Percentiles rank a stretch among this genome's conserved stretches.
These are phyloP conservation scores for Paramecium sexaurelia DNA, from an alignment of 73 alveolate species.

Conservation along the genomic window DNA sequence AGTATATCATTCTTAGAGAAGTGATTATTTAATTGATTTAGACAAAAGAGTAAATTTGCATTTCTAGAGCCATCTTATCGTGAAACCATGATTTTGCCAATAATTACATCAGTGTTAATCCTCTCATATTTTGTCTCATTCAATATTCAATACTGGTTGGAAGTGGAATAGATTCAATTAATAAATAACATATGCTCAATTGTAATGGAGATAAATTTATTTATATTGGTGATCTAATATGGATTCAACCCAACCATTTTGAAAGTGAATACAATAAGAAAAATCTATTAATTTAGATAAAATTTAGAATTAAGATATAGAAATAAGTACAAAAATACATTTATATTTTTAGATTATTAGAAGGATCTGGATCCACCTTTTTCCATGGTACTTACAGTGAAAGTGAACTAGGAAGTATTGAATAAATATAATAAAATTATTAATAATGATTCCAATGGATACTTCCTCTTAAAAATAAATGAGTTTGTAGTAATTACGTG, in stretches of 20 bases:
- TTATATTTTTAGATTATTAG: not conserved
- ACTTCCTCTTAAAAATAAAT: not conserved
- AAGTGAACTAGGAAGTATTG: constrained; percentile 48
- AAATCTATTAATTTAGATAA: not conserved
- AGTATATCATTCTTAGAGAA: not conserved
- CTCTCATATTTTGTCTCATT: not conserved
- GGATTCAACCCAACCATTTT: constrained; percentile 22
- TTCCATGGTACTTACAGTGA: constrained; percentile 25
- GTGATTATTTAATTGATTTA: not conserved
- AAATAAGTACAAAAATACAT: not conserved
- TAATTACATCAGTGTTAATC: not conserved
- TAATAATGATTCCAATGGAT: not conserved
- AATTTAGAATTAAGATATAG: not conserved
- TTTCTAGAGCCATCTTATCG: not conserved
- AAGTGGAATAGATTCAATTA: not conserved
- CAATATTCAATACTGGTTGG: not conserved
- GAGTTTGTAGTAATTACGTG: not conserved
- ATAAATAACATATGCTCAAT: not conserved
- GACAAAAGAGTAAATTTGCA: not conserved
- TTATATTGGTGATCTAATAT: not conserved
- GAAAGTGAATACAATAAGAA: not conserved
- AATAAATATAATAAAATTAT: constrained; percentile 20
- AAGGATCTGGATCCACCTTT: constrained; percentile 30
- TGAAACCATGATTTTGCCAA: not conserved
- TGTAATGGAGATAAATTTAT: not conserved